phyloP scores from a whole-genome alignment of 2,329 filamentous ascomycete species.

The Botrytis paeoniae region DNA sequence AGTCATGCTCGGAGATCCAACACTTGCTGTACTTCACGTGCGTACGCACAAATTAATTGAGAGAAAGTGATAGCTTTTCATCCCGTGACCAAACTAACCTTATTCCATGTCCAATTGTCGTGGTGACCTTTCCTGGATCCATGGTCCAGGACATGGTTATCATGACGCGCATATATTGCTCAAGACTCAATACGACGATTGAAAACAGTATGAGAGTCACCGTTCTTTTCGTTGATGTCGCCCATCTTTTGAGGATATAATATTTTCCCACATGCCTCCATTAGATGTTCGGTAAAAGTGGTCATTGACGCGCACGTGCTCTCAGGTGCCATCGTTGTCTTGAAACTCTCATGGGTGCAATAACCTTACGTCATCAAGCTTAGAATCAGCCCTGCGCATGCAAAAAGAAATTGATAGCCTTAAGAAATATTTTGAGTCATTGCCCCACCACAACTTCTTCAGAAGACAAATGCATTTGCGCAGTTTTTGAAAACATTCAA shows the following conservation, averaged over 20 bases:
- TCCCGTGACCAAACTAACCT: neutral
- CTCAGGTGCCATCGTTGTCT: neutral
- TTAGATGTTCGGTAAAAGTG: neutral
- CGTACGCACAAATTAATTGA: neutral
- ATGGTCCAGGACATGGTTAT: neutral
- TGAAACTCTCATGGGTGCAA: neutral
- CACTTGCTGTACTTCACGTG: neutral
- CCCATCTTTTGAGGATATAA: neutral
- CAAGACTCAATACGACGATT: neutral
- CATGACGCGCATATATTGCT: neutral
- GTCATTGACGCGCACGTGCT: neutral
- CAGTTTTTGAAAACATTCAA: neutral
- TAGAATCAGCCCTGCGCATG: neutral
- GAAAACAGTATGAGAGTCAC: neutral
- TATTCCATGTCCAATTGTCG: neutral
- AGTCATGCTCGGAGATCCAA: neutral
- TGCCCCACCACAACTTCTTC: constrained; percentile 8
- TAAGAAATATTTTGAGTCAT: constrained; percentile 15
- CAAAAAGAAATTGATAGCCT: constrained; percentile 1
- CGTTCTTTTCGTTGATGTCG: too few relatives aligned
- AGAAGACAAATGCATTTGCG: constrained; percentile 11
- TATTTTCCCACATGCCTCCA: neutral
- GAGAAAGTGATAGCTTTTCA: neutral
- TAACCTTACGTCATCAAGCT: neutral
- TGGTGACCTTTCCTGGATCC: neutral